Conservation (phyloP, 2,329 filamentous ascomycete species). For the Akanthomyces lecanii region DNA sequence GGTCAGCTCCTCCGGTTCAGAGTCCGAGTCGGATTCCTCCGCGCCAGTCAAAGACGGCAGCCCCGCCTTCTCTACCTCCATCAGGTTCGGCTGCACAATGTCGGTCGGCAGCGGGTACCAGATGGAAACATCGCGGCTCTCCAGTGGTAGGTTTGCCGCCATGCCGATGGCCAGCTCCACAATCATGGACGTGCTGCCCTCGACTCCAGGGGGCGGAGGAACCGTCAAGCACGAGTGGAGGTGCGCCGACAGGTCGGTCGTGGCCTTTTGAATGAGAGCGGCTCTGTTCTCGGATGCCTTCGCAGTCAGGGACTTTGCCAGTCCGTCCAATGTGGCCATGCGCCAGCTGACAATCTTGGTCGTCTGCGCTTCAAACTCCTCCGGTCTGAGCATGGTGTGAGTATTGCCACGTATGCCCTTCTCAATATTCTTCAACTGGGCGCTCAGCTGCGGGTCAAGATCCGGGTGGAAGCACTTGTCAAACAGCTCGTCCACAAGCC, state of each 20-base stretch:
- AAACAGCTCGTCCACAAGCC: constrained; percentile 88
- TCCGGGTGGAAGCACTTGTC: constrained; percentile 89
- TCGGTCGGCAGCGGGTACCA: constrained; percentile 79
- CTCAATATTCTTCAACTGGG: constrained; percentile 80
- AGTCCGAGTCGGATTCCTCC: constrained; percentile 36
- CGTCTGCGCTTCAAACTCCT: constrained; percentile 84
- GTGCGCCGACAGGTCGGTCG: constrained; percentile 62
- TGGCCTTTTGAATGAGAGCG: constrained; percentile 66
- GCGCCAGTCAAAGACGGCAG: constrained; percentile 57
- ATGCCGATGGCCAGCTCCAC: constrained; percentile 86
- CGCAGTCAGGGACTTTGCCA: constrained; percentile 65
- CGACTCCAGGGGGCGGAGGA: constrained; percentile 74
- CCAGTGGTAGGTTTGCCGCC: constrained; percentile 77
- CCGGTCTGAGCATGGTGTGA: constrained; percentile 68
- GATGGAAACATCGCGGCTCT: constrained; percentile 86
- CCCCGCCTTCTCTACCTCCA: constrained; percentile 78
- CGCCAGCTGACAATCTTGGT: constrained; percentile 90
- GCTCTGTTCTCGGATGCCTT: constrained; percentile 60
- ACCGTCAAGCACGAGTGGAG: constrained; percentile 72
- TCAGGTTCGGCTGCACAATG: constrained; percentile 63
- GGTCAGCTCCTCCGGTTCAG: constrained; percentile 34
- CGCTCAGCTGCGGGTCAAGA: constrained; percentile 70
- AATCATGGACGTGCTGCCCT: constrained; percentile 87
- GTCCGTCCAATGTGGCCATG: constrained; percentile 87
- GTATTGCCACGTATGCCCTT: constrained; percentile 78